Conservation (phyloP, 202 grass and related monocot species). For the Carex arenaria region DNA sequence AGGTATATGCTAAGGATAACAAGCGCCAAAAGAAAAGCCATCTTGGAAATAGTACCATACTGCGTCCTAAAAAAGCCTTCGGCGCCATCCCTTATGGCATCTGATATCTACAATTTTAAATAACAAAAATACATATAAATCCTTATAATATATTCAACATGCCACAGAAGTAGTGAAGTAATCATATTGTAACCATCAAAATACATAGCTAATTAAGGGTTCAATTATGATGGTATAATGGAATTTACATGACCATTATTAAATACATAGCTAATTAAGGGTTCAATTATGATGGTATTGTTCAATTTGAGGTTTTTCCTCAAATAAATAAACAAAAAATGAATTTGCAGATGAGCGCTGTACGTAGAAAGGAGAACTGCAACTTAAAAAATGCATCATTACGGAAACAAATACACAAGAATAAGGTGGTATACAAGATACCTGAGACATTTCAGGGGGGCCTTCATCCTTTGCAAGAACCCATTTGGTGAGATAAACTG, state of each 20-base stretch:
- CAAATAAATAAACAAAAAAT: background rate
- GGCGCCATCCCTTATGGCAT: slow-evolving; percentile 97
- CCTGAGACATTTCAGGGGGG: slow-evolving; percentile 96
- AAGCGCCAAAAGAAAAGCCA: slow-evolving; percentile 83
- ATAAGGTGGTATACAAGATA: slow-evolving; percentile 34
- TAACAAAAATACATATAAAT: slow-evolving; percentile 9
- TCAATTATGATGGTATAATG: background rate
- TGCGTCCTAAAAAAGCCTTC: slow-evolving; percentile 99
- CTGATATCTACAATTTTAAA: slow-evolving; percentile 73
- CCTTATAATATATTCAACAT: background rate
- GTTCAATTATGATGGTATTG: background rate
- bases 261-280: background rate
- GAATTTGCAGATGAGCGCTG: background rate
- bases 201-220: background rate
- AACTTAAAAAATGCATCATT: slow-evolving; percentile 28
- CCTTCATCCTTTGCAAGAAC: slow-evolving; percentile 99
- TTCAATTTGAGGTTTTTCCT: background rate
- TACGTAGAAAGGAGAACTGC: background rate
- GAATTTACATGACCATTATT: background rate
- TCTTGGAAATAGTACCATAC: slow-evolving; percentile 97
- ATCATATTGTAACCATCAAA: background rate
- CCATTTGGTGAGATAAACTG: slow-evolving; percentile 94
- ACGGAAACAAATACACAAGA: background rate
- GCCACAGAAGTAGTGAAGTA: background rate
- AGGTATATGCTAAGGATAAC: slow-evolving; percentile 97